Evolutionary conservation across 2,329 filamentous ascomycete species (phyloP).

Genomic region (Alternaria sp.): DNA sequence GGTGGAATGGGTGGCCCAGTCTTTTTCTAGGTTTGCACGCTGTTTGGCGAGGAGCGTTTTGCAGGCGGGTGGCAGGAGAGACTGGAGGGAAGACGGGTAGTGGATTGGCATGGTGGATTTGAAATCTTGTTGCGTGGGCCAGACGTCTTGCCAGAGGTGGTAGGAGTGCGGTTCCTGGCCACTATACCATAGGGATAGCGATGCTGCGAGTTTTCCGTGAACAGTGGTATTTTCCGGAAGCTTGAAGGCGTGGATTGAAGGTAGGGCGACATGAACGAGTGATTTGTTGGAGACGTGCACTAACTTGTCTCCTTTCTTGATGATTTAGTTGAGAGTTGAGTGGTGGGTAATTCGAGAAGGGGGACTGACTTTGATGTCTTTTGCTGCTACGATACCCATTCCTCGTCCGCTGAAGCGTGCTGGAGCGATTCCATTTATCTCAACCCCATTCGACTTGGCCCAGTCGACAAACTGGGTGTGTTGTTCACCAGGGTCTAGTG

Average conservation of each 20-base stretch:
- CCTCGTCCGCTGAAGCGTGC: slow-evolving; percentile 75
- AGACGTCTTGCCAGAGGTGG: slow-evolving; percentile 70
- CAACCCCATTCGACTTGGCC: slow-evolving; percentile 71
- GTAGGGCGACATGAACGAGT: slow-evolving; percentile 70
- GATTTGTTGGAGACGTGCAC: slow-evolving; percentile 70
- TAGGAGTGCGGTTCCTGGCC: slow-evolving; percentile 55
- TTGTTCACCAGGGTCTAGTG: slow-evolving; percentile 48
- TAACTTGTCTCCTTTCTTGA: slow-evolving; percentile 67
- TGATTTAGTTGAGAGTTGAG: slow-evolving; percentile 26
- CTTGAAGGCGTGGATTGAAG: slow-evolving; percentile 58
- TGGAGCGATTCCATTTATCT: slow-evolving; percentile 73
- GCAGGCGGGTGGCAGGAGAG: slow-evolving; percentile 50
- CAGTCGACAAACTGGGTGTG: slow-evolving; percentile 71
- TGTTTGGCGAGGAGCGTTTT: slow-evolving; percentile 64
- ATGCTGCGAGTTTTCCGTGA: slow-evolving; percentile 77
- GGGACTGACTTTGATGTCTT: slow-evolving; percentile 67
- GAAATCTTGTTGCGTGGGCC: slow-evolving; percentile 72
- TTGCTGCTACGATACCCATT: slow-evolving; percentile 78
- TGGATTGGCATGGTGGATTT: slow-evolving; percentile 64
- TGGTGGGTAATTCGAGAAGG: neutral
- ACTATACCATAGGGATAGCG: slow-evolving; percentile 62
- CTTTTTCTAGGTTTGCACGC: slow-evolving; percentile 59
- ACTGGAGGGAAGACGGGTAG: slow-evolving; percentile 58
- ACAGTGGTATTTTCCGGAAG: slow-evolving; percentile 67
- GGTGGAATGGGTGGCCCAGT: slow-evolving; percentile 58